A percentile compares a stretch with the other conserved stretches of the same genome.
These are phyloP conservation scores for Cladosporium sp. DNA, from an alignment of 2,329 filamentous ascomycete genomes.

Conservation along the genomic window DNA sequence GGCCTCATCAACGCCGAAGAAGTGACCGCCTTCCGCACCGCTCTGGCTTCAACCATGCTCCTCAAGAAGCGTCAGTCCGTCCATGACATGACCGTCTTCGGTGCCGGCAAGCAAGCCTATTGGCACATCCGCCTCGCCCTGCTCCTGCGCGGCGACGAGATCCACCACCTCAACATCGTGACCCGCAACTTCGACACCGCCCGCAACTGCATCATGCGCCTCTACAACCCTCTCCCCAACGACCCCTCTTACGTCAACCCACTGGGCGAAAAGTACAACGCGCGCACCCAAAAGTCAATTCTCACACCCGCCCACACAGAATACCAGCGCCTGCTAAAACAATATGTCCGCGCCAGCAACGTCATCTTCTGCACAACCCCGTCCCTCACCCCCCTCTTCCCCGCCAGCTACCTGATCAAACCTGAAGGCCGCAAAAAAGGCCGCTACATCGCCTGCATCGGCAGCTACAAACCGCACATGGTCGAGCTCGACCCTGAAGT, in stretches of 20 bases:
- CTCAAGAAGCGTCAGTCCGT: constrained; percentile 63
- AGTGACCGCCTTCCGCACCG: constrained; percentile 66
- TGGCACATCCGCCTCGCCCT: constrained; percentile 89
- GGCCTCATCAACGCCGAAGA: constrained; percentile 65
- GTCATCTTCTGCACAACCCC: constrained; percentile 89
- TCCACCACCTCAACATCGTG: constrained; percentile 77
- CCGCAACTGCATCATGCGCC: constrained; percentile 48
- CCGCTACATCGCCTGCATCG: constrained; percentile 67
- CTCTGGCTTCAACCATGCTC: constrained; percentile 59
- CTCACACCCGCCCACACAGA: constrained; percentile 69
- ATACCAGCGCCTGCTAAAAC: constrained; percentile 62
- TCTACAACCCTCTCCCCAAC: constrained; percentile 46
- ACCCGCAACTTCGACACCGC: constrained; percentile 66
- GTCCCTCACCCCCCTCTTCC: constrained; percentile 69
- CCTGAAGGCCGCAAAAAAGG: constrained; percentile 67
- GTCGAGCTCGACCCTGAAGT: constrained; percentile 76
- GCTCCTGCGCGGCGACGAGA: constrained; percentile 63
- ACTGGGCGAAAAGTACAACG: constrained; percentile 35
- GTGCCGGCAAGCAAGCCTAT: constrained; percentile 83
- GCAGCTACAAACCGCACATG: constrained; percentile 70
- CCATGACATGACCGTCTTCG: constrained; percentile 77
- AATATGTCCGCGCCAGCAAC: constrained; percentile 67
- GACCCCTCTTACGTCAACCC: constrained; percentile 32
- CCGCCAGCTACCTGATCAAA: constrained; percentile 66
- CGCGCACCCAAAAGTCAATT: constrained; percentile 58